A percentile compares a stretch with the other conserved stretches of the same genome.
Evolutionary conservation across 2,329 filamentous ascomycete species (phyloP).

Genomic region (Talaromyces sp.): DNA sequence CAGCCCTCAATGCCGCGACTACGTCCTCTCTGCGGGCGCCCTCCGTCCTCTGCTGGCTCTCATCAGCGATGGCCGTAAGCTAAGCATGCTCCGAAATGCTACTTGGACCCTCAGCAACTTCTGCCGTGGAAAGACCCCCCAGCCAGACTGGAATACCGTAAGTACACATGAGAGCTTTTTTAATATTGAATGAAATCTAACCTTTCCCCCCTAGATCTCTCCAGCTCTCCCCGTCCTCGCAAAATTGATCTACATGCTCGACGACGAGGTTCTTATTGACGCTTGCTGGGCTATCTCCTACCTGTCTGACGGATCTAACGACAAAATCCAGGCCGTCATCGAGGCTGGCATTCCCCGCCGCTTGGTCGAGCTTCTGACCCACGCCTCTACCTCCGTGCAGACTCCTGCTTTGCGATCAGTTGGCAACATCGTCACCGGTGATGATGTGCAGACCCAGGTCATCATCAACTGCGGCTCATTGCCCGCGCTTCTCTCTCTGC

Average conservation of each 20-base stretch:
- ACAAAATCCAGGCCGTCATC: constrained; percentile 99
- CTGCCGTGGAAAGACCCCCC: constrained; percentile 97
- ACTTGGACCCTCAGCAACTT: constrained; percentile 99
- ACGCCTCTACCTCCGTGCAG: constrained; percentile 96
- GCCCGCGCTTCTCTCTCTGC: constrained; percentile 82
- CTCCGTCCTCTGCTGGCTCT: constrained; percentile 84
- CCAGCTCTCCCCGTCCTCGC: constrained; percentile 91
- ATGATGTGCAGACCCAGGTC: constrained; percentile 97
- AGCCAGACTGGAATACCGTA: constrained; percentile 96
- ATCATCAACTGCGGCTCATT: constrained; percentile 98
- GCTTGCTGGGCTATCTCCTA: constrained; percentile 99
- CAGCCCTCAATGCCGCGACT: constrained; percentile 95
- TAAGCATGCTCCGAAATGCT: constrained; percentile 98
- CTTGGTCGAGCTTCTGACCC: constrained; percentile 94
- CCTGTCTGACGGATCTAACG: constrained; percentile 94
- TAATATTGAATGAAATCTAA: background rate
- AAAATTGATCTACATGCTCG: constrained; percentile 96
- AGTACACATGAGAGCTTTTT: constrained; percentile 35
- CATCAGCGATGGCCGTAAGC: constrained; percentile 93
- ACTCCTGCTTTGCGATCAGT: constrained; percentile 95
- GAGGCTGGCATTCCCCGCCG: constrained; percentile 96
- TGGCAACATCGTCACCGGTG: constrained; percentile 97
- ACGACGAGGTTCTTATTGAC: constrained; percentile 97
- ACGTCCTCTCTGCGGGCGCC: constrained; percentile 85
- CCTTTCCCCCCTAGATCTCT: constrained; percentile 61